A percentile compares a stretch with the other conserved stretches of the same genome.
Conservation (phyloP, 257 asterid genomes). For the Eucommia ulmoides region DNA sequence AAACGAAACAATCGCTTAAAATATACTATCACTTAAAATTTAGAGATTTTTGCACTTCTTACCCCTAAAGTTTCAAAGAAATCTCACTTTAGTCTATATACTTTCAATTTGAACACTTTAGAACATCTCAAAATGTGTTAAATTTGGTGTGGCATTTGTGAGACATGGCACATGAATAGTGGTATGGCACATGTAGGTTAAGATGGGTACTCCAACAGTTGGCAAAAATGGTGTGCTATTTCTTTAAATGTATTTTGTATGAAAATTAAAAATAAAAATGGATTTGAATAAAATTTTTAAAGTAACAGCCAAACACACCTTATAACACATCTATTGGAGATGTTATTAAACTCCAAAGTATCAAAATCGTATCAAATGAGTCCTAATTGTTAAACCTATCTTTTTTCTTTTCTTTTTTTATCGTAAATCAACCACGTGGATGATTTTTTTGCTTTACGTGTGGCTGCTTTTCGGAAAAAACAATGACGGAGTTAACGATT, state of each 20-base stretch:
- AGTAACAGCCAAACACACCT: background rate
- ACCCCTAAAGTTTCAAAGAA: background rate
- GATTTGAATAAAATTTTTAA: too few relatives aligned
- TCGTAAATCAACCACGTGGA: background rate
- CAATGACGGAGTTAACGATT: background rate
- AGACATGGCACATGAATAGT: too few relatives aligned
- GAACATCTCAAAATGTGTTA: background rate
- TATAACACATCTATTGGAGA: too few relatives aligned
- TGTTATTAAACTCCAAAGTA: too few relatives aligned
- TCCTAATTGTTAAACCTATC: background rate
- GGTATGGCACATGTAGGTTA: too few relatives aligned
- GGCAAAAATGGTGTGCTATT: too few relatives aligned
- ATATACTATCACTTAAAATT: background rate
- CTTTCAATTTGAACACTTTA: background rate
- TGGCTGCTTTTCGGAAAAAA: background rate
- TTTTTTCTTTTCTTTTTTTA: too few relatives aligned
- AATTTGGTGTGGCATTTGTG: too few relatives aligned
- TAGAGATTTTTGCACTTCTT: background rate
- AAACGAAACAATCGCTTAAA: background rate
- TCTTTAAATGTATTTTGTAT: too few relatives aligned
- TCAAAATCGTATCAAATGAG: too few relatives aligned
- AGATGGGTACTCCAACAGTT: too few relatives aligned
- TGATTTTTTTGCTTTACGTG: background rate
- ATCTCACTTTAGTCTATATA: background rate
- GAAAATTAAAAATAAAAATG: too few relatives aligned